Percentiles rank a stretch among this genome's conserved stretches.
Conservation (phyloP, 139 green algal species). For the Spirogloea muscicola region DNA sequence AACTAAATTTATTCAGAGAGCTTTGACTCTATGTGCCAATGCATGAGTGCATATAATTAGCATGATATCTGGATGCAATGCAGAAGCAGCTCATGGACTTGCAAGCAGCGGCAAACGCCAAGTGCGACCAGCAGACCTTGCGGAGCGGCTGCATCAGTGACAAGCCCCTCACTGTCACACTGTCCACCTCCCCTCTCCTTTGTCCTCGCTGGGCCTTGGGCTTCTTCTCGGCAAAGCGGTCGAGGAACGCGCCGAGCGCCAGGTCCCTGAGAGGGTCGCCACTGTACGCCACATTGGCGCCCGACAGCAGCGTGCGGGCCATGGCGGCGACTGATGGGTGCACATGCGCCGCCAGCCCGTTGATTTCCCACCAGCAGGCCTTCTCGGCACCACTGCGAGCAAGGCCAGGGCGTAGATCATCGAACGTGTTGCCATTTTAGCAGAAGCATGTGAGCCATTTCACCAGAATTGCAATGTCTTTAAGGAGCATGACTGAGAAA, state of each 20-base stretch:
- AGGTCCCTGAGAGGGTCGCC: slow-evolving; percentile 88
- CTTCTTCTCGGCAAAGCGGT: slow-evolving; percentile 92
- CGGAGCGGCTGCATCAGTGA: slow-evolving; percentile 78
- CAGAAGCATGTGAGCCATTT: no score
- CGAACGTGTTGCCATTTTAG: no score
- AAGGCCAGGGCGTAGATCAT: no score
- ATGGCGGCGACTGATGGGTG: slow-evolving; percentile 87
- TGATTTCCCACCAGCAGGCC: slow-evolving; percentile 87
- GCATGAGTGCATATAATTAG: no score
- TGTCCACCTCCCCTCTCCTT: not conserved
- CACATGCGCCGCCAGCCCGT: slow-evolving; percentile 66
- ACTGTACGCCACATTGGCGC: slow-evolving; percentile 68
- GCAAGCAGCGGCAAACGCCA: no score
- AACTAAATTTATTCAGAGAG: no score
- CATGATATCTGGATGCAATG: no score
- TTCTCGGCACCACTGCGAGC: slow-evolving; percentile 60
- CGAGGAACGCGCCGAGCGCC: slow-evolving; percentile 77
- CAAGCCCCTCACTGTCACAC: slow-evolving; percentile 27
- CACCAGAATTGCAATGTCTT: no score
- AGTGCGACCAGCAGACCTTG: slow-evolving; percentile 23
- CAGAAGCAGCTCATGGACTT: no score
- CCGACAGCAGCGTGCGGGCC: slow-evolving; percentile 74
- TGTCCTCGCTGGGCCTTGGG: slow-evolving; percentile 58
- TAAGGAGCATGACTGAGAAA: no score
- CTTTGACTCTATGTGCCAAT: no score